Evolutionary conservation across 2,329 filamentous ascomycete species (phyloP).

Genomic region (Didymellaceae sp.): DNA sequence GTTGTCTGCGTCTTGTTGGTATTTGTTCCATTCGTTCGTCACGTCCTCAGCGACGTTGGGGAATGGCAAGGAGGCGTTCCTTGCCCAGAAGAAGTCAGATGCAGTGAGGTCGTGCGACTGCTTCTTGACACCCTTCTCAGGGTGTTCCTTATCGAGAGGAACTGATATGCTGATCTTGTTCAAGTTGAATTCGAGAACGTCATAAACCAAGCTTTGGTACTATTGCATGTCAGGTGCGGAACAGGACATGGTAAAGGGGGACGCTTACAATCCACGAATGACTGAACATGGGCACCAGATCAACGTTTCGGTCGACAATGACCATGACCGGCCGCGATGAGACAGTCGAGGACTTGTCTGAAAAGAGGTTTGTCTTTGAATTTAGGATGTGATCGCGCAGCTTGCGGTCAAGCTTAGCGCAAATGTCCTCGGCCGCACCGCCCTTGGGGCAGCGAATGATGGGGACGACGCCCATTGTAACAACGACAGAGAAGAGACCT

Average conservation of each 20-base stretch:
- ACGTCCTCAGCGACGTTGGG: conserved; percentile 97
- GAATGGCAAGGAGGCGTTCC: conserved; percentile 89
- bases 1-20: conserved; percentile 93
- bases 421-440: conserved; percentile 91
- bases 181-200: conserved; percentile 79
- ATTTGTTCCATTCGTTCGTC: conserved; percentile 88
- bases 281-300: conserved; percentile 97
- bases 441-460: conserved; percentile 94
- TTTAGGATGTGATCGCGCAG: conserved; percentile 95
- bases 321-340: conserved; percentile 84
- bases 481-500: conserved; percentile 95
- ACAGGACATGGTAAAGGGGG: no score
- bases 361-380: conserved; percentile 97
- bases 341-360: conserved; percentile 64
- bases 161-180: conserved; percentile 95
- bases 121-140: conserved; percentile 77
- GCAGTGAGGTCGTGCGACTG: conserved; percentile 88
- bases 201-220: conserved; percentile 83
- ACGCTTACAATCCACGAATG: conserved; percentile 76
- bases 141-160: conserved; percentile 77
- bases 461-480: conserved; percentile 98
- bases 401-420: conserved; percentile 92
- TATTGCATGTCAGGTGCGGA: conserved; percentile 1
- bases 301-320: conserved; percentile 93
- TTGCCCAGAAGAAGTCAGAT: conserved; percentile 95